Evolutionary conservation across 306 rosid genomes (phyloP), one percentile per base, ranked within the genome.

Genomic region (Datisca glomerata): DNA sequence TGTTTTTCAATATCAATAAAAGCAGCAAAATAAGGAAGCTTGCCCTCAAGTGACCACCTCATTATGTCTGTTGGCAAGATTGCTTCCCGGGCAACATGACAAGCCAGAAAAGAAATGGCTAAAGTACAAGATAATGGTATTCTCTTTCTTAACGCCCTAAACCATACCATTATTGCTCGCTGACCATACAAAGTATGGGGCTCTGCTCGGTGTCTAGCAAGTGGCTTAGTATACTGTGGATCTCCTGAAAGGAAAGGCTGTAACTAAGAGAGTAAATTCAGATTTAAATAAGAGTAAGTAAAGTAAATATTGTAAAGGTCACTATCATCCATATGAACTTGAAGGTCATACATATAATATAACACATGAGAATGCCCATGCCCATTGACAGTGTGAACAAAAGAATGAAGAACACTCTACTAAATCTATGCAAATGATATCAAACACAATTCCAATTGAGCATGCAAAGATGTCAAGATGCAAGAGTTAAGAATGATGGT

Each of bases 21-120:
- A 44, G 85, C 93, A 55, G 85, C 72, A 43, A 79, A 76, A 69
- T 76, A 87, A 13, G 96, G 96, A 62, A 87, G 80, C 64, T 66
- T 82, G 61, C 94, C 93, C 58, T 87, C 93, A 11, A 55, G 16
- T 8, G 93, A 61, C 94, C 94, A 76, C 62, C 69, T 76, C 60
- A 73, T 67, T 21, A 87, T 61, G 66, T 87, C 93, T 2, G 85
- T 79, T 18, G 94, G 73, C 59, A 76, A 47, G 55, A 87, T 57
- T 34, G 93, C 74, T 57, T 82, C 94, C 66, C 94, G 65, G 14
- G 93, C 85, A 34, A 82, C 59, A 63, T 79, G 96, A 64, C 96
- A 82, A 37, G 75, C 87, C 47, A 87, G 67, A 68, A 66, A 74
- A 12, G 87, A 71, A 66, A 87, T 49, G 21, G 79, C 78, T 52